phyloP scores from a whole-genome alignment of 2,329 filamentous ascomycete species.

The Penicillium sp. region DNA sequence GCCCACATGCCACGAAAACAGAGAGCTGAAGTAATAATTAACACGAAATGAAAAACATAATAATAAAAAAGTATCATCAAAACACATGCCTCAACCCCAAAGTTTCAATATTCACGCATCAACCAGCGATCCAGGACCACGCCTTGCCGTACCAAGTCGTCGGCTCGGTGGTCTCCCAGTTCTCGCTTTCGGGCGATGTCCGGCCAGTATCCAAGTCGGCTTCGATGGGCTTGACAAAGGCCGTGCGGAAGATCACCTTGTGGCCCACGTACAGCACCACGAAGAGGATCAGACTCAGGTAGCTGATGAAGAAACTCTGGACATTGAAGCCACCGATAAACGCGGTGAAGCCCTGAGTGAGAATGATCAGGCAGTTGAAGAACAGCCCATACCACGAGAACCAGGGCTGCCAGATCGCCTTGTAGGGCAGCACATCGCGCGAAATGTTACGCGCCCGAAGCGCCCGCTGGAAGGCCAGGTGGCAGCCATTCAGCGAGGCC shows the following conservation, averaged over 20 bases:
- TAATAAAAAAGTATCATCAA: slow-evolving; percentile 4
- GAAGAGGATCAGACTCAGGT: slow-evolving; percentile 67
- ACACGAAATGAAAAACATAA: background rate
- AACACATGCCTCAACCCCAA: background rate
- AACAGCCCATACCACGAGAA: slow-evolving; percentile 66
- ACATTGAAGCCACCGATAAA: slow-evolving; percentile 63
- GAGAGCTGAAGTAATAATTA: background rate
- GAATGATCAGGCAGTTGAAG: slow-evolving; percentile 64
- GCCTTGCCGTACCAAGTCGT: slow-evolving; percentile 34
- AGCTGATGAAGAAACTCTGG: slow-evolving; percentile 64
- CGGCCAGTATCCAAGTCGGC: slow-evolving; percentile 49
- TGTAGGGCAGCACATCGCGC: slow-evolving; percentile 63
- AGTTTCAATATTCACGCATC: background rate
- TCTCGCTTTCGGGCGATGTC: slow-evolving; percentile 36
- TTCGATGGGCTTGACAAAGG: slow-evolving; percentile 41
- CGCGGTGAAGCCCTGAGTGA: slow-evolving; percentile 69
- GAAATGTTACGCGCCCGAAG: slow-evolving; percentile 59
- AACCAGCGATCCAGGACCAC: slow-evolving; percentile 26
- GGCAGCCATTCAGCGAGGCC: slow-evolving; percentile 51
- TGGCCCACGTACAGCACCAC: slow-evolving; percentile 61
- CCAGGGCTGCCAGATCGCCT: slow-evolving; percentile 63
- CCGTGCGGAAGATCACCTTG: slow-evolving; percentile 49
- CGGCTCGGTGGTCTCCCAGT: slow-evolving; percentile 37
- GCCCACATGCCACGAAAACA: slow-evolving; percentile 8
- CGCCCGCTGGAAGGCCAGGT: slow-evolving; percentile 65